Evolutionary conservation across 129 eudicot genomes (phyloP).

Genomic region (Flaveria ramosissima): DNA sequence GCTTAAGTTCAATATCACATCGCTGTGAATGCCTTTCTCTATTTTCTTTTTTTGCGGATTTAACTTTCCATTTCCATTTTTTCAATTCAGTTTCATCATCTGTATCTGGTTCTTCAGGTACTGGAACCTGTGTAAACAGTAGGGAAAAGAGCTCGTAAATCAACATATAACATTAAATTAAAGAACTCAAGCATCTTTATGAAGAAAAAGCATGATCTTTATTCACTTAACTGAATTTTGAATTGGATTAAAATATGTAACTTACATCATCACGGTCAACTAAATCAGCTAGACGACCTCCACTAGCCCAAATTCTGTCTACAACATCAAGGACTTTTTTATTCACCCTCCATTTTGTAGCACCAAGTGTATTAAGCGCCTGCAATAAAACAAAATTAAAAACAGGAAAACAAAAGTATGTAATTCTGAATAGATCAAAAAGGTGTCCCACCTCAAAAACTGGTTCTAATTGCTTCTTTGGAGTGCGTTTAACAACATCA

Average conservation of each 20-base stretch:
- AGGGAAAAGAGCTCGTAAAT: neutral
- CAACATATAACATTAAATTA: neutral
- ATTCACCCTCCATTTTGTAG: constrained; percentile 93
- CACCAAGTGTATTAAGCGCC: constrained; percentile 95
- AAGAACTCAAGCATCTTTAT: neutral
- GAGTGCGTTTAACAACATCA: constrained; percentile 66
- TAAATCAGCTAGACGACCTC: constrained; percentile 84
- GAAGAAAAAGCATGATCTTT: neutral
- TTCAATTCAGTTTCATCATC: constrained; percentile 70
- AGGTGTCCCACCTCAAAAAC: constrained; percentile 60
- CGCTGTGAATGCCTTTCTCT: constrained; percentile 91
- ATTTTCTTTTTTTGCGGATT: constrained; percentile 60
- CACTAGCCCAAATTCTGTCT: constrained; percentile 93
- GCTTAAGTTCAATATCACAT: constrained; percentile 89
- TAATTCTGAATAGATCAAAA: neutral
- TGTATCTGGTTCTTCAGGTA: constrained; percentile 88
- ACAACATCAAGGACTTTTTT: constrained; percentile 70
- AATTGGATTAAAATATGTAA: constrained; percentile 2
- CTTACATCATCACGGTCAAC: constrained; percentile 94
- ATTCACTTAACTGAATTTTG: neutral
- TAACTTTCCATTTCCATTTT: constrained; percentile 97
- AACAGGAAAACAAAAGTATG: neutral
- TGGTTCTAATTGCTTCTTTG: constrained; percentile 62
- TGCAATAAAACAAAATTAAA: constrained; percentile 28
- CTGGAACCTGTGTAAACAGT: constrained; percentile 51